These are phyloP conservation scores for Cenchrus fungigraminus DNA, from an alignment of 176 grass and related monocot genomes.

Conservation along the genomic window DNA sequence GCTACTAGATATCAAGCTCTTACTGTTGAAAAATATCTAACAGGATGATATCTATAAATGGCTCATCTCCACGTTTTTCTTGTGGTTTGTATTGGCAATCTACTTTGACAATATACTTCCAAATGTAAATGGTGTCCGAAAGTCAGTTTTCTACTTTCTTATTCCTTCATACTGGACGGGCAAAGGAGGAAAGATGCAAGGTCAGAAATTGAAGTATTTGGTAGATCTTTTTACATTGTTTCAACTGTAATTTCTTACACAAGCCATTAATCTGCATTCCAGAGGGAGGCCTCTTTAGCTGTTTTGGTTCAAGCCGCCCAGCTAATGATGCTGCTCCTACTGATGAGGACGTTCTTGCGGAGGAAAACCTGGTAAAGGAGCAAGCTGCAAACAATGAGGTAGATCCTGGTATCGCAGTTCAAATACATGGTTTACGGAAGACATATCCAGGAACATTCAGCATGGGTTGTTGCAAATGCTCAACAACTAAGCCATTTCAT, in stretches of 20 bases:
- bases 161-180: slow-evolving; percentile 97
- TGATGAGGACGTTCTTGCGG: slow-evolving; percentile 88
- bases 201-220: slow-evolving; percentile 41
- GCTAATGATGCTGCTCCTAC: slow-evolving; percentile 71
- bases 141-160: slow-evolving; percentile 91
- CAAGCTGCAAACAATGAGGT: slow-evolving; percentile 62
- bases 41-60: slow-evolving; percentile 90
- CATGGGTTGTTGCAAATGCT: slow-evolving; percentile 80
- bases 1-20: slow-evolving; percentile 29
- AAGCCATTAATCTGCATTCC: slow-evolving; percentile 36
- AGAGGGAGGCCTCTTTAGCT: slow-evolving; percentile 89
- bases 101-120: slow-evolving; percentile 98
- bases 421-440: slow-evolving; percentile 80
- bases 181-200: slow-evolving; percentile 78
- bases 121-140: slow-evolving; percentile 88
- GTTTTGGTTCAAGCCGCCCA: slow-evolving; percentile 63
- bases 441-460: slow-evolving; percentile 81
- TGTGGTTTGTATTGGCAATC: slow-evolving; percentile 91
- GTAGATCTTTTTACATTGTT: slow-evolving; percentile 36
- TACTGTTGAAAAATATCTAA: slow-evolving; percentile 40
- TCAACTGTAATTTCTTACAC: slow-evolving; percentile 12
- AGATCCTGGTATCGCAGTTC: slow-evolving; percentile 72
- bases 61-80: slow-evolving; percentile 92
- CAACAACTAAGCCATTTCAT: slow-evolving; percentile 79
- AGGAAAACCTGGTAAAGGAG: slow-evolving; percentile 74